These are phyloP conservation scores for Cylindrotheca fusiformis DNA, from an alignment of 108 stramenopile genomes.

Conservation along the genomic window DNA sequence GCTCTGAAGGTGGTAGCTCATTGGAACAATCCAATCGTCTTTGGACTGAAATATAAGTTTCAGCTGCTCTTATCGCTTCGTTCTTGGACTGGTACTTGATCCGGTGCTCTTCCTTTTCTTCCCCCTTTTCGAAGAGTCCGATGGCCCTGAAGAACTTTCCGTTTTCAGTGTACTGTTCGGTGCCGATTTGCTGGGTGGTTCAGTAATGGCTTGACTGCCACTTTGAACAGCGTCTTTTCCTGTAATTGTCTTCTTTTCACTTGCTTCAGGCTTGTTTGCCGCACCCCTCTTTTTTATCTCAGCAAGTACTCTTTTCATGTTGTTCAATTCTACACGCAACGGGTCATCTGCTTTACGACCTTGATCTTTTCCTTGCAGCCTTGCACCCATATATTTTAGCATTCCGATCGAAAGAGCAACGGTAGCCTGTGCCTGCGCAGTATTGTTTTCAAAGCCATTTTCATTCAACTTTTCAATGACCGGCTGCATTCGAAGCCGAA, in stretches of 20 bases:
- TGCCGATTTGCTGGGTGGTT: no score
- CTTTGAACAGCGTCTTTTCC: background rate
- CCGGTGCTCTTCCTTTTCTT: no score
- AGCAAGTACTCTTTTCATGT: slow-evolving; percentile 64
- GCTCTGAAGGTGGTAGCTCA: no score
- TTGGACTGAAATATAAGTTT: no score
- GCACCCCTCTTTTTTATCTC: slow-evolving; percentile 19
- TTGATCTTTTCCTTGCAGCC: slow-evolving; percentile 59
- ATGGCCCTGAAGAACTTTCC: no score
- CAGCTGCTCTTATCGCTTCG: no score
- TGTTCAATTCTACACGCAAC: slow-evolving; percentile 65
- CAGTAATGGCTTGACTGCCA: no score
- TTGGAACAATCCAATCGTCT: no score
- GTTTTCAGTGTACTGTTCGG: no score
- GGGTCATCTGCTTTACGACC: slow-evolving; percentile 65
- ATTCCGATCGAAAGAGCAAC: slow-evolving; percentile 78
- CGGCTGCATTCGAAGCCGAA: slow-evolving; percentile 26
- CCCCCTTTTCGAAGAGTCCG: no score
- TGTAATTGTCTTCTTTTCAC: background rate
- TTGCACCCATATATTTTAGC: slow-evolving; percentile 72
- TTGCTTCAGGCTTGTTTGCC: background rate
- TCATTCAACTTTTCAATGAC: slow-evolving; percentile 28
- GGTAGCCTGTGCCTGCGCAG: slow-evolving; percentile 55
- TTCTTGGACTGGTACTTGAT: no score
- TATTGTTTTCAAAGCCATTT: slow-evolving; percentile 16